Conservation (phyloP, 192 early-diverging fungal species). For the Backusella circina region DNA sequence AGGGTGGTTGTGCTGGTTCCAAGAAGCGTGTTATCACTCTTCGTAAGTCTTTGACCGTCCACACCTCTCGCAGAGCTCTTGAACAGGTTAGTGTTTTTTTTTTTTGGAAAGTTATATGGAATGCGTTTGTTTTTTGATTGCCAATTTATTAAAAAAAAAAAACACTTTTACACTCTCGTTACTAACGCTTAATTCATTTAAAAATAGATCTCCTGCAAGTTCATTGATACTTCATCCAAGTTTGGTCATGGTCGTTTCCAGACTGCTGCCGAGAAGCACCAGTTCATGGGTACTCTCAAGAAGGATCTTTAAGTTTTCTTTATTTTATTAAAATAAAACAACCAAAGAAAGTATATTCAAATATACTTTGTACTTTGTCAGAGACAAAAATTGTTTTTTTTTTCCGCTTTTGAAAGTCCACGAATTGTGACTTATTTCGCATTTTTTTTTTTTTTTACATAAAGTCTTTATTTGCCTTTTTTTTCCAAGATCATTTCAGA, state of each 20-base stretch:
- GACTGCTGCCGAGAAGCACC: constrained; percentile 92
- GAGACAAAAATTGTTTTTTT: not conserved
- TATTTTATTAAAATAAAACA: constrained; percentile 27
- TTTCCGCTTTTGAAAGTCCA: not conserved
- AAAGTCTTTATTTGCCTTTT: not conserved
- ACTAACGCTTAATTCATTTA: not conserved
- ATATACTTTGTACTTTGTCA: not conserved
- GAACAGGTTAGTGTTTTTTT: constrained; percentile 59
- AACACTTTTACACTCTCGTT: not conserved
- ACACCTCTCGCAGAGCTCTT: constrained; percentile 95
- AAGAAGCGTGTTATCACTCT: constrained; percentile 97
- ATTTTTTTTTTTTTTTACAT: not conserved
- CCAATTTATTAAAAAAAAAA: too few relatives aligned
- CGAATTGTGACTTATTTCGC: not conserved
- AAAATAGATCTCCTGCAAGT: constrained; percentile 87
- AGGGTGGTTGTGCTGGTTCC: constrained; percentile 95
- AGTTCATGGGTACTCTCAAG: constrained; percentile 91
- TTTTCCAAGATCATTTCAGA: not conserved
- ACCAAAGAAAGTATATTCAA: too few relatives aligned
- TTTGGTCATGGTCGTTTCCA: constrained; percentile 99
- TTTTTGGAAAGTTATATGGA: not conserved
- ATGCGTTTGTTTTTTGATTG: too few relatives aligned
- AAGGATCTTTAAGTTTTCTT: constrained; percentile 58
- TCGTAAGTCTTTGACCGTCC: constrained; percentile 94
- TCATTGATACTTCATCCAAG: constrained; percentile 99